Conservation (phyloP, 2,329 filamentous ascomycete genomes). For the Intubia oerlemansii region DNA sequence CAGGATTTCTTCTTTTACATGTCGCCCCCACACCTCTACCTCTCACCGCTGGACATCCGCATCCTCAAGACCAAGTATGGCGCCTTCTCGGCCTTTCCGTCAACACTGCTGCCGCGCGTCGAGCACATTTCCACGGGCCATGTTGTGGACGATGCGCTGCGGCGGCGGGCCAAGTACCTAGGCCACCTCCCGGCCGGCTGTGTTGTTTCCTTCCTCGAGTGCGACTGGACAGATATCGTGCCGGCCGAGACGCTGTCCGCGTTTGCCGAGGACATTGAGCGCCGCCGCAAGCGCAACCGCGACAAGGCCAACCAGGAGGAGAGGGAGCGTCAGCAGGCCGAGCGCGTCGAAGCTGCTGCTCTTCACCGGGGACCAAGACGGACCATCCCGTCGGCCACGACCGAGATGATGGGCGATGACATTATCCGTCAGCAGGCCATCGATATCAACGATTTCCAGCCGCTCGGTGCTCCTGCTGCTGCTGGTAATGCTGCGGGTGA, state of each 20-base stretch:
- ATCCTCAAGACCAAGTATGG: constrained; percentile 82
- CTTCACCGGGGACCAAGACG: constrained; percentile 8
- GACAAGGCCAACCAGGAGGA: constrained; percentile 79
- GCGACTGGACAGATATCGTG: constrained; percentile 86
- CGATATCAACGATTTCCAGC: constrained; percentile 42
- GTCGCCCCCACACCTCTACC: constrained; percentile 67
- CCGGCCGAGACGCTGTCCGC: constrained; percentile 49
- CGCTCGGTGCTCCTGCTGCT: constrained; percentile 27
- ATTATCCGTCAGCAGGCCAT: constrained; percentile 10
- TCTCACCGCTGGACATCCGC: constrained; percentile 77
- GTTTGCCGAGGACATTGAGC: constrained; percentile 59
- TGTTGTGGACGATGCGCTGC: constrained; percentile 64
- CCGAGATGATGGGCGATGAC: neutral
- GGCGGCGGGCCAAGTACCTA: constrained; percentile 71
- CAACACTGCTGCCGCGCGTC: constrained; percentile 66
- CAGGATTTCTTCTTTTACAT: constrained; percentile 71
- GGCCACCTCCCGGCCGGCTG: constrained; percentile 77
- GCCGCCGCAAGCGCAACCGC: constrained; percentile 50
- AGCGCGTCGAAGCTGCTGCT: constrained; percentile 54
- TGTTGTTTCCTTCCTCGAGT: constrained; percentile 77
- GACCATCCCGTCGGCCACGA: neutral
- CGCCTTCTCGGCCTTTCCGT: constrained; percentile 61
- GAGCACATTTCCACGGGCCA: constrained; percentile 81
- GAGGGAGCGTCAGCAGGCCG: constrained; percentile 61
- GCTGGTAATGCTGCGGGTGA: constrained; percentile 12